Conservation (phyloP, 805 yeast genomes). For the Schwanniomyces sp. region DNA sequence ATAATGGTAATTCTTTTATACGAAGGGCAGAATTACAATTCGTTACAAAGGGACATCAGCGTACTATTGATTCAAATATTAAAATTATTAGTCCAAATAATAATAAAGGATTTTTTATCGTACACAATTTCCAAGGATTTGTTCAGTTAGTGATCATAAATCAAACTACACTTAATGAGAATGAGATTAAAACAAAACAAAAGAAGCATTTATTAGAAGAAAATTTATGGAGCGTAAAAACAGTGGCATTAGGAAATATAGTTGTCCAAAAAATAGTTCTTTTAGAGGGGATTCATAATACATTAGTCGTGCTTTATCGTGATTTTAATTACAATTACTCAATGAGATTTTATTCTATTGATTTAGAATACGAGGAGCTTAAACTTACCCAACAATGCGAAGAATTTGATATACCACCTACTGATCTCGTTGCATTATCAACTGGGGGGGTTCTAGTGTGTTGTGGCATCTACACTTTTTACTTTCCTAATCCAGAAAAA, state of each 20-base stretch:
- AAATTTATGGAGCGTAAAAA: constrained; percentile 4
- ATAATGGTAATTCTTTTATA: constrained; percentile 8
- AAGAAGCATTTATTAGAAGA: constrained; percentile 1
- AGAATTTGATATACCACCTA: constrained; percentile 30
- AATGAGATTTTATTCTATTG: constrained; percentile 26
- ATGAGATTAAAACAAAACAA: background rate
- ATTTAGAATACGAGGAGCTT: constrained; percentile 4
- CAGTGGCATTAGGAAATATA: constrained; percentile 17
- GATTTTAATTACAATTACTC: constrained; percentile 34
- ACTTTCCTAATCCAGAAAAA: constrained; percentile 22
- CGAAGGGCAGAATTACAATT: constrained; percentile 8
- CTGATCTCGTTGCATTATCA: constrained; percentile 18
- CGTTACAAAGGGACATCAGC: constrained; percentile 21
- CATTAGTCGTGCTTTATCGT: constrained; percentile 31
- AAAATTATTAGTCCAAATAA: constrained; percentile 12
- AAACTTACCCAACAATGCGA: constrained; percentile 21
- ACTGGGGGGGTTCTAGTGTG: constrained; percentile 28
- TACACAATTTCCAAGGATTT: constrained; percentile 20
- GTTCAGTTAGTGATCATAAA: constrained; percentile 12
- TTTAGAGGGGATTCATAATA: background rate
- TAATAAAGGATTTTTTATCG: constrained; percentile 12
- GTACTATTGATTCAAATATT: constrained; percentile 17
- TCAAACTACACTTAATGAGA: constrained; percentile 1
- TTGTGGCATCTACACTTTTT: constrained; percentile 24
- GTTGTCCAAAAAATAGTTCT: constrained; percentile 15